Evolutionary conservation across 176 grass and related monocot species (phyloP), one percentile per base, ranked within the genome.

Genomic region (Saccharum officinarum): DNA sequence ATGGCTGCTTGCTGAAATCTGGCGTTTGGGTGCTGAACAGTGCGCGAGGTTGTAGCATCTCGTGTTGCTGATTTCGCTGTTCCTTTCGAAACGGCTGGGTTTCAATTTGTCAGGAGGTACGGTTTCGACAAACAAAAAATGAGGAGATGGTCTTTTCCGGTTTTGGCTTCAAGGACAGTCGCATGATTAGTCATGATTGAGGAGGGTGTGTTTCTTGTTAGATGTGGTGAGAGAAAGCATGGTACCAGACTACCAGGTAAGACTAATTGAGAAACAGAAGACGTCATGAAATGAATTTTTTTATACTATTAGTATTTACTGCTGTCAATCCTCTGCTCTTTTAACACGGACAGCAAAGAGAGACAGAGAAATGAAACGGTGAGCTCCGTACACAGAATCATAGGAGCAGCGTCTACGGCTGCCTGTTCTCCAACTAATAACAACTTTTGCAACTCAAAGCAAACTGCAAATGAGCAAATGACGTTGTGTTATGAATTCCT

Each of bases 31-130:
- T 13, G 75, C 18, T 68, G 62, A 47, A 47, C 60, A 45, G 77
- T 46, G 28, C 23, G 60, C 40, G 30, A 31, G 31, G 14, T 68
- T 50, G 62, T 10, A 49, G 62, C 41, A 20, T 80, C 78, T 17
- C 17, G 40, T 6, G 25, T 13, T 80, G 78, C 60, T 17, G 38
- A 63, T 80, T 34, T 14, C 25, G 18, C 7, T 45, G 38, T 80
- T 80, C 28, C 30, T 47, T 80, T 67, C 63, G 63, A 80, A 80
- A 68, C 11, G 47, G 78, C 10, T 36, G 41, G 10, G 15, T 47
- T 47, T 67, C 78, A 66, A 44, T 66, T 80, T 47, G 34, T 61
- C 75, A 78, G 31, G 10, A 65, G 5, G 10, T 36, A 17, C 2
- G 13, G 64, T 34, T 36, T 67, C 31, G 15, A 67, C 2, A 8